Base-by-base conservation (phyloP, 768 basidiomycete genomes). In the Zangia roseola region DNA sequence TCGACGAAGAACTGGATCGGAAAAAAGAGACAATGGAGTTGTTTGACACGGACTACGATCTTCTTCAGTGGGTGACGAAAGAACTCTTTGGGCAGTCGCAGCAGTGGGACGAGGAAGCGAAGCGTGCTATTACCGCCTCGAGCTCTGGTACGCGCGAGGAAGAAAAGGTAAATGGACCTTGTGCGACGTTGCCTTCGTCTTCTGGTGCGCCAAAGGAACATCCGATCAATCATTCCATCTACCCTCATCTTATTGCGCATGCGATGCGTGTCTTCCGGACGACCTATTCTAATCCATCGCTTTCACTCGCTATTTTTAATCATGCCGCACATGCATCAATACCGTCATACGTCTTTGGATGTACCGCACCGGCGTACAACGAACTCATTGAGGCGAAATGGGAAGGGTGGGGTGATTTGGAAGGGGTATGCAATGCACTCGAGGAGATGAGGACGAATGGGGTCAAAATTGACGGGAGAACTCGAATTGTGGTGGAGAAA, bases 301-400 rank as follows among this genome's bases (percentile, higher is more conserved):
- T 92, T 23, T 84, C 93, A 1, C 77, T 97, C 16, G 76, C 85
- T 17, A 77, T 95, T 21, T 97, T 97, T 71, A 74, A 85, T 42
- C 78, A 93, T 64, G 88, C 91, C 0, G 80, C 84, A 34, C 77
- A 78, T 34, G 78, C 84, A 4, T 91, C 88, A 2, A 79, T 86
- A 41, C 75, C 84, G 5, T 91, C 88, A 5, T 97, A 91, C 65
- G 86, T 94, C 25, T 85, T 86, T 58, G 94, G 94, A 3, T 97
- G 94, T 68, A 87, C 90, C 10, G 88, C 93, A 0, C 77, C 77
- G 10, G 88, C 86, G 1, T 97, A 95, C 69, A 92, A 94, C 66
- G 91, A 95, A 63, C 76, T 94, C 17, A 80, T 97, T 23, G 74
- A 81, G 59, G 91, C 88, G n/a, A 81, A 82, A 17, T 97, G 94